phyloP scores from a whole-genome alignment of 306 rosid genomes.

The Dryas octopetala region DNA sequence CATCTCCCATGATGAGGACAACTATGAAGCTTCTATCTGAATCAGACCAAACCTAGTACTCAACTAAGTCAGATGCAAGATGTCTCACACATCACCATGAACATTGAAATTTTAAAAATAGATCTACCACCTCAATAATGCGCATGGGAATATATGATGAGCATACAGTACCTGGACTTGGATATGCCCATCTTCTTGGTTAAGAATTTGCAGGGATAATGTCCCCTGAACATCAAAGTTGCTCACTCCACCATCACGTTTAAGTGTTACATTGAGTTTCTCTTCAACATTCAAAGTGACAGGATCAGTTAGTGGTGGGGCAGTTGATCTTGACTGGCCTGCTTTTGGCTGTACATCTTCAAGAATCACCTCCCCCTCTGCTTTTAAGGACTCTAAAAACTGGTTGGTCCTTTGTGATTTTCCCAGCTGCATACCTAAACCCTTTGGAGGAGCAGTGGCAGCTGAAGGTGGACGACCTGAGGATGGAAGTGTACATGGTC shows the following conservation, averaged over 20 bases:
- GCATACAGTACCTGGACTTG: slow-evolving; percentile 74
- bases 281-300: slow-evolving; percentile 88
- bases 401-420: slow-evolving; percentile 86
- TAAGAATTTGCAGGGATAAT: slow-evolving; percentile 84
- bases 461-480: slow-evolving; percentile 74
- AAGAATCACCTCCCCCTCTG: slow-evolving; percentile 92
- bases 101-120: not conserved
- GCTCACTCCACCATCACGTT: slow-evolving; percentile 93
- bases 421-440: slow-evolving; percentile 87
- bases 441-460: slow-evolving; percentile 94
- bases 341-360: slow-evolving; percentile 86
- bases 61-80: not conserved
- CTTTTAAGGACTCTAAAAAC: slow-evolving; percentile 88
- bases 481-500: slow-evolving; percentile 20
- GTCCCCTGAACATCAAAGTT: slow-evolving; percentile 94
- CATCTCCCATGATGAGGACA: not conserved
- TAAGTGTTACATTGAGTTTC: slow-evolving; percentile 81
- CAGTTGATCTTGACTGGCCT: slow-evolving; percentile 63
- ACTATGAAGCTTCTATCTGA: not conserved
- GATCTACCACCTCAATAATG: not conserved
- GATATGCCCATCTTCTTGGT: slow-evolving; percentile 77
- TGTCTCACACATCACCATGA: not conserved
- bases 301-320: slow-evolving; percentile 83
- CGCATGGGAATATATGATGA: not conserved
- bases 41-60: not conserved